These are phyloP conservation scores for Pleurotus citrinopileatus DNA, from an alignment of 768 basidiomycete genomes.

Conservation along the genomic window DNA sequence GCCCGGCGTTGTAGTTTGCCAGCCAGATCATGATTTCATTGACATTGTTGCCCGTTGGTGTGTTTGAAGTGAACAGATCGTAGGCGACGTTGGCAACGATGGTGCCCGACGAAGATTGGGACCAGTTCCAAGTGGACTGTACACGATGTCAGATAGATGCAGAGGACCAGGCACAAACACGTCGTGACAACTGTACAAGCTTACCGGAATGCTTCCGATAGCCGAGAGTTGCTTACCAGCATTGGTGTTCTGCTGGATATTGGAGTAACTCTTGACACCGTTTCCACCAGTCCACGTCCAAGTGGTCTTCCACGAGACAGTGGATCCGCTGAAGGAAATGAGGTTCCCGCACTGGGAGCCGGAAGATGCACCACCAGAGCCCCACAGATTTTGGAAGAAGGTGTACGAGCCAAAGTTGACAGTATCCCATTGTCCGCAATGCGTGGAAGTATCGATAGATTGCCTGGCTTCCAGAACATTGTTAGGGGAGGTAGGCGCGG, in stretches of 20 bases:
- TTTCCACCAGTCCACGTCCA: constrained; percentile 54
- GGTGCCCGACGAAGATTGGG: constrained; percentile 34
- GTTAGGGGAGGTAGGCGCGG: constrained; percentile 12
- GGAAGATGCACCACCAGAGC: constrained; percentile 33
- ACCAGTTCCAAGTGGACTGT: constrained; percentile 59
- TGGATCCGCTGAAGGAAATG: constrained; percentile 36
- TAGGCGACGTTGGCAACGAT: constrained; percentile 58
- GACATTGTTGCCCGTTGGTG: constrained; percentile 43
- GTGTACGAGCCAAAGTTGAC: constrained; percentile 44
- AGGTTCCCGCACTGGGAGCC: constrained; percentile 53
- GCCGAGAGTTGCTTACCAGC: constrained; percentile 52
- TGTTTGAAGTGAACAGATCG: constrained; percentile 59
- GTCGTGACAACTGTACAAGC: constrained; percentile 14
- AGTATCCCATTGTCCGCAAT: constrained; percentile 51
- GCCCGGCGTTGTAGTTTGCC: constrained; percentile 52
- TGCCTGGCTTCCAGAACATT: constrained; percentile 14
- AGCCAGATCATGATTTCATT: constrained; percentile 69
- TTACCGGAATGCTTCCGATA: constrained; percentile 54
- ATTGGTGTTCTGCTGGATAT: constrained; percentile 48
- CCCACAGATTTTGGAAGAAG: constrained; percentile 49
- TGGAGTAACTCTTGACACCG: constrained; percentile 61
- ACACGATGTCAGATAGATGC: neutral
- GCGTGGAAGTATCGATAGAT: constrained; percentile 32
- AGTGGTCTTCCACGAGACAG: constrained; percentile 46
- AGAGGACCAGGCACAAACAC: neutral